Conservation (phyloP, 768 basidiomycete genomes). For the Lactifluus pinguis region DNA sequence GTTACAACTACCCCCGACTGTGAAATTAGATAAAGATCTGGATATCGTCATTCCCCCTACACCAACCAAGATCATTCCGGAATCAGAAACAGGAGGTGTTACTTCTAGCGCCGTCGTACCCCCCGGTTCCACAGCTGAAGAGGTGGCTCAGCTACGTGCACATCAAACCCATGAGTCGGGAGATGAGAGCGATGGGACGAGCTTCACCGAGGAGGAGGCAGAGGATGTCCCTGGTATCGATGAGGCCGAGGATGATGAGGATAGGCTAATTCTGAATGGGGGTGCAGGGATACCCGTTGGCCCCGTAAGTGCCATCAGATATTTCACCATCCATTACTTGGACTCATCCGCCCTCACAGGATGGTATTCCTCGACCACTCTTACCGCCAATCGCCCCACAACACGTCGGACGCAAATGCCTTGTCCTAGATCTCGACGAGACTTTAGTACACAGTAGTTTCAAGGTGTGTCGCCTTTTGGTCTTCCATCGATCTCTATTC, state of each 20-base stretch:
- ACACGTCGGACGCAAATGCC: slow-evolving; percentile 85
- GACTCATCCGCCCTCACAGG: slow-evolving; percentile 35
- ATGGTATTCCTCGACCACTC: slow-evolving; percentile 81
- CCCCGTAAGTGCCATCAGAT: slow-evolving; percentile 52
- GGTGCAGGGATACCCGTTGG: slow-evolving; percentile 94
- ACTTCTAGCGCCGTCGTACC: slow-evolving; percentile 89
- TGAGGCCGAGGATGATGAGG: slow-evolving; percentile 82
- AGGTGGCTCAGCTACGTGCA: slow-evolving; percentile 23
- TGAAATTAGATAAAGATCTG: slow-evolving; percentile 24
- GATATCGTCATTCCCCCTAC: slow-evolving; percentile 41
- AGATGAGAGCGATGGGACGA: slow-evolving; percentile 52
- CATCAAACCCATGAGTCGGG: slow-evolving; percentile 33
- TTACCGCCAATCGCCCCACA: slow-evolving; percentile 74
- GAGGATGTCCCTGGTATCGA: slow-evolving; percentile 45
- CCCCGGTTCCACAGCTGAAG: slow-evolving; percentile 67
- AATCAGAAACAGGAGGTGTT: slow-evolving; percentile 76
- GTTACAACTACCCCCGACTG: slow-evolving; percentile 21
- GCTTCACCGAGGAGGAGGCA: slow-evolving; percentile 59
- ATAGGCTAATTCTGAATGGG: slow-evolving; percentile 78
- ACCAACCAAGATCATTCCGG: slow-evolving; percentile 44
- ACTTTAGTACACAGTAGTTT: slow-evolving; percentile 96
- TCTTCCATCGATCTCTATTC: neutral
- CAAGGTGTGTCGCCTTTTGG: slow-evolving; percentile 52
- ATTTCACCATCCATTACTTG: neutral
- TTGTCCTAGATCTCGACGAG: slow-evolving; percentile 95